Conservation (phyloP, 768 basidiomycete genomes). For the Mycena venus region DNA sequence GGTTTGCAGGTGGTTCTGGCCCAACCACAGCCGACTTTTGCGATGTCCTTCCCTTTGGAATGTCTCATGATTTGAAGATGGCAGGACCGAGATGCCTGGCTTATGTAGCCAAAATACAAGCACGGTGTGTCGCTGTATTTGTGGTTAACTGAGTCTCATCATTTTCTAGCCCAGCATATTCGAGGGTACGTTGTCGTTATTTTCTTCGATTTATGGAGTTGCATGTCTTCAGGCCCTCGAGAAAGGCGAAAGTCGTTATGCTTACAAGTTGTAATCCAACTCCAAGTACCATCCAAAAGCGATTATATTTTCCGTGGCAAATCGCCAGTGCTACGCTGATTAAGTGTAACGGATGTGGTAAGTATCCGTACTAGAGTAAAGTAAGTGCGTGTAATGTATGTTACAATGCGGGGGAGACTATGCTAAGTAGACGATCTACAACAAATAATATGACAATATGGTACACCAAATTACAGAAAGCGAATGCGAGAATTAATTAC, state of each 20-base stretch:
- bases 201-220: not conserved
- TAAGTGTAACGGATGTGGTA: slow-evolving; percentile 14
- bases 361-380: slow-evolving; percentile 20
- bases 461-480: slow-evolving; percentile 28
- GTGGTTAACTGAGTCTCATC: not conserved
- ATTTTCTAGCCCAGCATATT: slow-evolving; percentile 5
- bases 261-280: slow-evolving; percentile 15
- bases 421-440: slow-evolving; percentile 24
- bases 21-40: slow-evolving; percentile 60
- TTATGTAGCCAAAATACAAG: slow-evolving; percentile 55
- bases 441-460: slow-evolving; percentile 33
- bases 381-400: slow-evolving; percentile 29
- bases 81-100: slow-evolving; percentile 50
- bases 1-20: slow-evolving; percentile 53
- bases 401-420: slow-evolving; percentile 26
- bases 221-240: slow-evolving; percentile 5
- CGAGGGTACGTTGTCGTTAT: not conserved
- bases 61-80: slow-evolving; percentile 26
- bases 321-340: slow-evolving; percentile 14
- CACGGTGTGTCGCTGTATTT: slow-evolving; percentile 37
- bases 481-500: slow-evolving; percentile 15
- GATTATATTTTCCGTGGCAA: slow-evolving; percentile 15
- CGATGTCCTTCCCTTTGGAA: slow-evolving; percentile 58
- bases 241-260: slow-evolving; percentile 17
- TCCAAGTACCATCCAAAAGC: not conserved